Evolutionary conservation across 441 rosid genomes (phyloP).

Genomic region (Eruca vesicaria): DNA sequence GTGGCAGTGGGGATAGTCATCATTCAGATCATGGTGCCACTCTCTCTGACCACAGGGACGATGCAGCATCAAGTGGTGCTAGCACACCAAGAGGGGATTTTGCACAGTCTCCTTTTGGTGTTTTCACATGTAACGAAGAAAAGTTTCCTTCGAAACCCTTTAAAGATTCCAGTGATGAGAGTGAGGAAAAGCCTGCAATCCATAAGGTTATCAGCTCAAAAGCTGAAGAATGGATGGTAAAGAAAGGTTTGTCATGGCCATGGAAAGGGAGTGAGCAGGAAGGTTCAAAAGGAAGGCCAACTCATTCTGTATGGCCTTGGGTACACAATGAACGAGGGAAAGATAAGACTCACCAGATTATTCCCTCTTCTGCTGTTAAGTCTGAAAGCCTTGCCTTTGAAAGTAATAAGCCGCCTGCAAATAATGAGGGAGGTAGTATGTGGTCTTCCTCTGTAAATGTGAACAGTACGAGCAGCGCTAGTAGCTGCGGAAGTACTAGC

Average conservation of each 20-base stretch:
- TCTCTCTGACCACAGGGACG: not conserved
- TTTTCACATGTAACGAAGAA: conserved; percentile 52
- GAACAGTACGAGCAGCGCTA: conserved; percentile 86
- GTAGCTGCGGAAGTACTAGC: conserved; percentile 91
- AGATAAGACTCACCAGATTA: conserved; percentile 10
- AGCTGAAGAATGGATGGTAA: conserved; percentile 87
- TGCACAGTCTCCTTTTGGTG: conserved; percentile 60
- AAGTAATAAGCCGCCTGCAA: conserved; percentile 43
- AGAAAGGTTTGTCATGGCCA: conserved; percentile 89
- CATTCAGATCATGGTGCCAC: conserved; percentile 35
- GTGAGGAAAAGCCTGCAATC: conserved; percentile 70
- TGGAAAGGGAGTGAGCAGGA: conserved; percentile 91
- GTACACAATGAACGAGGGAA: conserved; percentile 27
- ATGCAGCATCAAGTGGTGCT: conserved; percentile 81
- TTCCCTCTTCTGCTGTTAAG: conserved; percentile 14
- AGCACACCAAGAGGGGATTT: conserved; percentile 88
- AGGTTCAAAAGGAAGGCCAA: conserved; percentile 52
- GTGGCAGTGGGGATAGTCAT: conserved; percentile 75
- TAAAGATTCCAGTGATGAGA: conserved; percentile 72
- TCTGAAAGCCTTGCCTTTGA: conserved; percentile 33
- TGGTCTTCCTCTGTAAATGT: conserved; percentile 82
- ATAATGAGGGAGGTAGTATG: conserved; percentile 70
- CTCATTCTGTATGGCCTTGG: conserved; percentile 42
- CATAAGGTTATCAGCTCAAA: conserved; percentile 67
- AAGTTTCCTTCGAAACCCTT: conserved; percentile 45